Evolutionary conservation across 805 yeast genomes (phyloP).

Genomic region (Crinitomyces ghanaensis): DNA sequence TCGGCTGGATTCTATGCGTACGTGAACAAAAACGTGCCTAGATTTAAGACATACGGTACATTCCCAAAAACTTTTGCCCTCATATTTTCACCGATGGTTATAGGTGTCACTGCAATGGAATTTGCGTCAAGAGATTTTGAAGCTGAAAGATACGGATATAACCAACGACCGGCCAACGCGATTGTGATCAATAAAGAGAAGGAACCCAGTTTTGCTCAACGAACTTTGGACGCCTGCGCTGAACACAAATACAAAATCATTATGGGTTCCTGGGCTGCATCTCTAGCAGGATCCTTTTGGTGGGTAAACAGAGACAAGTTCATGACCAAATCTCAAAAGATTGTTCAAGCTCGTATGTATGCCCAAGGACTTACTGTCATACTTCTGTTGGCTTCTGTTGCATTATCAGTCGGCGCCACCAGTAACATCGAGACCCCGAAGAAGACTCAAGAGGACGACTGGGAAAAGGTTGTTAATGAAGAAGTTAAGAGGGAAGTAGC

Average conservation of each 20-base stretch:
- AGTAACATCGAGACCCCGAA: slow-evolving; percentile 27
- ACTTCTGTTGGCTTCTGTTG: slow-evolving; percentile 53
- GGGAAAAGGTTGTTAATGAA: slow-evolving; percentile 38
- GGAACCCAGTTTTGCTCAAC: background rate
- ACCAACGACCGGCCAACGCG: too few species aligned
- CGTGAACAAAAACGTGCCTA: slow-evolving; percentile 32
- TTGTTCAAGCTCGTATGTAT: slow-evolving; percentile 83
- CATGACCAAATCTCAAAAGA: slow-evolving; percentile 67
- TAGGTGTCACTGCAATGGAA: slow-evolving; percentile 58
- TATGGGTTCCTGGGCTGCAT: slow-evolving; percentile 67
- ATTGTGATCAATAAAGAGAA: background rate
- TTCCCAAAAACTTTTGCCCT: slow-evolving; percentile 45
- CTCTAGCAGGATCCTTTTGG: slow-evolving; percentile 71
- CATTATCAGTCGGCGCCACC: slow-evolving; percentile 45
- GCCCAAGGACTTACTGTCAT: slow-evolving; percentile 75
- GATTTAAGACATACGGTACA: slow-evolving; percentile 17
- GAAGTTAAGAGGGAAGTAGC: slow-evolving; percentile 28
- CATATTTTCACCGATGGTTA: slow-evolving; percentile 54
- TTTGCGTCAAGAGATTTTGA: slow-evolving; percentile 60
- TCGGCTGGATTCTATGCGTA: slow-evolving; percentile 44
- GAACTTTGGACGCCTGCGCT: slow-evolving; percentile 30
- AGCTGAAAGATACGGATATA: slow-evolving; percentile 43
- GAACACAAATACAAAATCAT: slow-evolving; percentile 53
- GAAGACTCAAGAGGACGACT: slow-evolving; percentile 33
- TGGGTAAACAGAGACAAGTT: slow-evolving; percentile 60